Conservation (phyloP, 768 basidiomycete species). For the Hericium alpestre region DNA sequence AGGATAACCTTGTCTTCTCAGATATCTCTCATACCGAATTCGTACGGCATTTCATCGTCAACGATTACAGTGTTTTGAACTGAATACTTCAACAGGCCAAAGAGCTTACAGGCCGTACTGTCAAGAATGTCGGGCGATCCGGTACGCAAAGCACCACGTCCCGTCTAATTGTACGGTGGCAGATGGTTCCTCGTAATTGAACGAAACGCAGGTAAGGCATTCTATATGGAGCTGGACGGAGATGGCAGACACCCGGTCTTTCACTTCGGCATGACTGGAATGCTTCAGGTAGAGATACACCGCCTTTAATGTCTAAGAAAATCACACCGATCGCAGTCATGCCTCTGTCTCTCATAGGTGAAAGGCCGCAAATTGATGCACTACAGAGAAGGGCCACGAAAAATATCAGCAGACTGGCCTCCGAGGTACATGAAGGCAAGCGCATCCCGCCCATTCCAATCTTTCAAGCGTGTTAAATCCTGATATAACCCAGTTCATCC, state of each 20-base stretch:
- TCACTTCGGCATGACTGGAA: slow-evolving; percentile 85
- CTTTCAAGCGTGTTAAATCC: not conserved
- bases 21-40: slow-evolving; percentile 48
- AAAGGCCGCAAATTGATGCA: slow-evolving; percentile 38
- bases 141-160: slow-evolving; percentile 24
- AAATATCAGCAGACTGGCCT: slow-evolving; percentile 43
- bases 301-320: not conserved
- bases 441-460: not conserved
- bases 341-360: slow-evolving; percentile 24
- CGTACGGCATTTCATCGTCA: slow-evolving; percentile 30
- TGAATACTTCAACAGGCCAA: slow-evolving; percentile 30
- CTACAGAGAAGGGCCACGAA: slow-evolving; percentile 37
- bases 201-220: slow-evolving; percentile 39
- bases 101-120: slow-evolving; percentile 39
- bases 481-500: slow-evolving; percentile 37
- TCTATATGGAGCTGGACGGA: slow-evolving; percentile 57
- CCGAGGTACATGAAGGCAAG: slow-evolving; percentile 56
- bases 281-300: slow-evolving; percentile 41
- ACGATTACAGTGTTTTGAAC: not conserved
- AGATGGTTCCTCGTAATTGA: not conserved
- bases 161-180: not conserved
- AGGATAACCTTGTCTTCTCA: slow-evolving; percentile 56
- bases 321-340: not conserved
- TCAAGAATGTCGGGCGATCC: slow-evolving; percentile 41
- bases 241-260: slow-evolving; percentile 54